phyloP scores from a whole-genome alignment of 2,329 filamentous ascomycete genomes.

The Colletotrichum lindemuthianum region DNA sequence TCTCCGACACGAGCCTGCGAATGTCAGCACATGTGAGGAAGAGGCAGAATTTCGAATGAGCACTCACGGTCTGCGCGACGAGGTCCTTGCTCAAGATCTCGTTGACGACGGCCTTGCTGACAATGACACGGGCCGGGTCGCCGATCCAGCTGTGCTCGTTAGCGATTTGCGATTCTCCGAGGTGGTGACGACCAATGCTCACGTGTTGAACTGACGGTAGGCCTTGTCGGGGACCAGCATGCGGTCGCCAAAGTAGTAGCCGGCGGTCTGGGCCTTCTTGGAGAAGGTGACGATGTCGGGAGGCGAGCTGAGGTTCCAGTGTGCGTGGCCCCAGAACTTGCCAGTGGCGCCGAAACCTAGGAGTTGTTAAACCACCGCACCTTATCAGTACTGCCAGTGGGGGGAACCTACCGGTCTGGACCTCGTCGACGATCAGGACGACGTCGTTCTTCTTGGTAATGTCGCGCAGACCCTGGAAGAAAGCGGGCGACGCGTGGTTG shows the following conservation, averaged over 20 bases:
- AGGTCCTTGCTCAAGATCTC: constrained; percentile 77
- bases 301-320: constrained; percentile 77
- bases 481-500: constrained; percentile 82
- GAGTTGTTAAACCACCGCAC: background rate
- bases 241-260: constrained; percentile 84
- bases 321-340: constrained; percentile 88
- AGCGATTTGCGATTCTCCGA: background rate
- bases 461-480: constrained; percentile 80
- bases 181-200: background rate
- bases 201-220: constrained; percentile 86
- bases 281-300: constrained; percentile 91
- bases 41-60: too few relatives aligned
- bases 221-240: constrained; percentile 81
- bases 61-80: constrained; percentile 65
- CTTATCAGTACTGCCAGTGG: background rate
- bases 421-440: constrained; percentile 84
- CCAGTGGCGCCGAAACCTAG: constrained; percentile 82
- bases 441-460: constrained; percentile 76
- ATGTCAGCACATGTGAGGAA: background rate
- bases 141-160: constrained; percentile 71
- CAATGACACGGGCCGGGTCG: constrained; percentile 79
- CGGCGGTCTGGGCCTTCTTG: constrained; percentile 87
- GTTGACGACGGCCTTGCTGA: constrained; percentile 81
- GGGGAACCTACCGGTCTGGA: constrained; percentile 66
- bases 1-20: constrained; percentile 67